Evolutionary conservation across 345 rosid species (phyloP).

Genomic region (Erodium maritimum): DNA sequence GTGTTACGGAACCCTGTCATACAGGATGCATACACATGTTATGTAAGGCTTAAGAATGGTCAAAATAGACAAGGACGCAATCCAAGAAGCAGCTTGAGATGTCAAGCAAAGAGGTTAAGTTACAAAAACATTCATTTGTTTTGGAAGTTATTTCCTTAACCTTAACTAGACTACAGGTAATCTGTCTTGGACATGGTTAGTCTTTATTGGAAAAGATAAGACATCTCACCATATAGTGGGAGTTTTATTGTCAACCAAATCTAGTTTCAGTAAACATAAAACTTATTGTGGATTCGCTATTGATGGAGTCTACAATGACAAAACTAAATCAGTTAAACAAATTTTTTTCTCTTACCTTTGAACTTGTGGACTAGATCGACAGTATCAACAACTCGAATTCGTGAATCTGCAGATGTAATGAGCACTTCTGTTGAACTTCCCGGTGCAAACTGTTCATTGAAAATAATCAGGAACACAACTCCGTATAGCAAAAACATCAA

Average conservation of each 20-base stretch:
- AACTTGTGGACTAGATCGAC: slow-evolving; percentile 74
- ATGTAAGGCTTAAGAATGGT: neutral
- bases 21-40: slow-evolving; percentile 8
- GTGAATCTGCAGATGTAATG: slow-evolving; percentile 89
- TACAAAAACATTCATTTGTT: no score
- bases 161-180: no score
- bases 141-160: no score
- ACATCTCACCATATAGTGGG: neutral
- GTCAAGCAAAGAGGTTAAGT: no score
- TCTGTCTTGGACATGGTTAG: no score
- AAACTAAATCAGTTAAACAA: neutral
- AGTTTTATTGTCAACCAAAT: neutral
- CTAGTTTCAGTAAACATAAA: neutral
- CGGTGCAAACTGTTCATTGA: slow-evolving; percentile 56
- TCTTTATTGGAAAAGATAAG: neutral
- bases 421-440: slow-evolving; percentile 93
- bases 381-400: slow-evolving; percentile 74
- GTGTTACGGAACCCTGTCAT: slow-evolving; percentile 79
- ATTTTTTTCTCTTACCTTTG: slow-evolving; percentile 47
- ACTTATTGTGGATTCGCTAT: neutral
- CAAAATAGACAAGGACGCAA: no score
- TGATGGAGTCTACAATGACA: neutral
- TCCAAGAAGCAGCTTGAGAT: no score
- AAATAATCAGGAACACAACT: slow-evolving; percentile 15
- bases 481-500: slow-evolving; percentile 6